Evolutionary conservation across 306 rosid species (phyloP).

Genomic region (Dalbergia oliveri): DNA sequence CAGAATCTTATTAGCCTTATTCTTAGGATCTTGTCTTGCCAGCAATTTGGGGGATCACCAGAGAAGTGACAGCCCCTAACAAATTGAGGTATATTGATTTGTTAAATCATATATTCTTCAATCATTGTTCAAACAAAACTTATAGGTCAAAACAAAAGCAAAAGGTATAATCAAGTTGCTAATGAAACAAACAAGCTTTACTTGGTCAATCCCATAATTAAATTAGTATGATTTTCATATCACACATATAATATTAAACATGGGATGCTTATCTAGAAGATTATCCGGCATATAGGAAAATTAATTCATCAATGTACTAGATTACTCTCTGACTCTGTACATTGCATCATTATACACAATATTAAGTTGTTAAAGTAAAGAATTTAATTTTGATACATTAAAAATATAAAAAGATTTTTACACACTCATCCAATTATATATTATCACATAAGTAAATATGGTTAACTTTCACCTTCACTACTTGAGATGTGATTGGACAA

Average conservation of each 20-base stretch:
- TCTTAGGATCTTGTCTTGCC: conserved; percentile 24
- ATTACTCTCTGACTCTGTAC: background rate
- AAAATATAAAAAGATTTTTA: too few species aligned
- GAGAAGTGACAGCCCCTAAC: background rate
- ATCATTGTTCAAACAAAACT: background rate
- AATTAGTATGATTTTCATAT: background rate
- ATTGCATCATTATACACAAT: conserved; percentile 20
- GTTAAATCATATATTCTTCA: background rate
- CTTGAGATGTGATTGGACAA: too few species aligned
- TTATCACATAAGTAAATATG: too few species aligned
- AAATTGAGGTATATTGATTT: background rate
- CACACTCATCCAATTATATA: too few species aligned
- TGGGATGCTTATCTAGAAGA: conserved; percentile 38
- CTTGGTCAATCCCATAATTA: conserved; percentile 48
- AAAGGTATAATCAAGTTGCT: conserved; percentile 23
- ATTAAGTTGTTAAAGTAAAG: background rate
- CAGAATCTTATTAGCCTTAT: background rate
- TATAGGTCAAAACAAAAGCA: conserved; percentile 38
- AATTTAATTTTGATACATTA: too few species aligned
- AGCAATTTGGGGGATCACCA: background rate
- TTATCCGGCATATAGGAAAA: conserved; percentile 35
- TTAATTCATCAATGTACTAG: background rate
- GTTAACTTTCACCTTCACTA: too few species aligned
- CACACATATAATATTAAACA: conserved; percentile 3
- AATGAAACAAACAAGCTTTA: conserved; percentile 24